Evolutionary conservation across 1,139 yeast species (phyloP).

Genomic region (Pneumocystis carinii): DNA sequence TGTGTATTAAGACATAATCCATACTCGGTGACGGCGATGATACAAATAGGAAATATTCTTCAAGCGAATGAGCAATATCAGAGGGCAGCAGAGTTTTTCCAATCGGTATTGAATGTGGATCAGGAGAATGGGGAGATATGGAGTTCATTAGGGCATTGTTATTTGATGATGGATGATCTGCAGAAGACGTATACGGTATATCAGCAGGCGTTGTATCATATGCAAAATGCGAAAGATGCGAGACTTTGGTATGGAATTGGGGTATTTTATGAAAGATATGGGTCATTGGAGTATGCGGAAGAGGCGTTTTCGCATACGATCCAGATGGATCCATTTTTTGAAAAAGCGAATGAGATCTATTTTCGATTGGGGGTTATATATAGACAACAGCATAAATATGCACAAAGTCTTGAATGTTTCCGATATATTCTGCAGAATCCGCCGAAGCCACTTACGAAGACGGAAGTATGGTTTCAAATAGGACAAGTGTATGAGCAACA

Average conservation of each 20-base stretch:
- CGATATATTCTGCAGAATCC: constrained; percentile 81
- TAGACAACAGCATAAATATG: constrained; percentile 80
- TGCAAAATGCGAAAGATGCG: constrained; percentile 89
- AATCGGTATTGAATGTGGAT: constrained; percentile 63
- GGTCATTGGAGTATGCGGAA: constrained; percentile 90
- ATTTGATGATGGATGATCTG: constrained; percentile 86
- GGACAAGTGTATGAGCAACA: constrained; percentile 92
- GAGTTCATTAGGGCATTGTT: constrained; percentile 96
- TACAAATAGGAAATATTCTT: constrained; percentile 75
- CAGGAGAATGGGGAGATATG: constrained; percentile 92
- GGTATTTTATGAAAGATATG: constrained; percentile 85
- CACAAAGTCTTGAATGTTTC: constrained; percentile 77
- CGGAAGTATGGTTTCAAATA: constrained; percentile 96
- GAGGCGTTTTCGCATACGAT: constrained; percentile 93
- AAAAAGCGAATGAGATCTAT: constrained; percentile 89
- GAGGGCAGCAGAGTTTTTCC: constrained; percentile 86
- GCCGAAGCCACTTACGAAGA: constrained; percentile 88
- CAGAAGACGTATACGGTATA: constrained; percentile 93
- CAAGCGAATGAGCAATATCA: constrained; percentile 75
- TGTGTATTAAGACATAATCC: constrained; percentile 80
- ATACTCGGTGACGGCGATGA: constrained; percentile 68
- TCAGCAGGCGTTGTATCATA: constrained; percentile 82
- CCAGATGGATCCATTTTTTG: constrained; percentile 90
- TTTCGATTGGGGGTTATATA: constrained; percentile 94
- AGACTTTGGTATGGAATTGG: constrained; percentile 98